A percentile compares a stretch with the other conserved stretches of the same genome.
Conservation (phyloP, 768 basidiomycete genomes). For the Daedaleopsis nitida region DNA sequence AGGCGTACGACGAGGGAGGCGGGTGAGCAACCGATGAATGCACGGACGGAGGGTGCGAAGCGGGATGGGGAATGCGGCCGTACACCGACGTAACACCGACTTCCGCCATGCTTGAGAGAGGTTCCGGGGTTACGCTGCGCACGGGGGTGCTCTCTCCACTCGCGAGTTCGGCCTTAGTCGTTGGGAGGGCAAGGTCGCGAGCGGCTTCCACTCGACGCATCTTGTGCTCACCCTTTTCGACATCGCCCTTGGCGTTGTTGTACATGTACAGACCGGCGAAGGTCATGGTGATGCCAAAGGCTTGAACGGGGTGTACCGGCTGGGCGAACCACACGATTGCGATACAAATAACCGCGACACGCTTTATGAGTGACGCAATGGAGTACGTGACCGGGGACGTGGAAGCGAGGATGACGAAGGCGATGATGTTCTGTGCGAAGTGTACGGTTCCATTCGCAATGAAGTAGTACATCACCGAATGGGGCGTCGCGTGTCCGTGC, state of each 20-base stretch:
- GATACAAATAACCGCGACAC: conserved; percentile 96
- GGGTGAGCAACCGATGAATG: conserved; percentile 2
- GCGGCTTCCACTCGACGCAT: conserved; percentile 76
- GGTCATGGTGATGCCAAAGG: conserved; percentile 85
- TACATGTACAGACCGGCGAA: conserved; percentile 95
- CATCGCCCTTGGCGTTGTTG: conserved; percentile 90
- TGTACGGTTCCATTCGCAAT: conserved; percentile 95
- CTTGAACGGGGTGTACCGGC: conserved; percentile 80
- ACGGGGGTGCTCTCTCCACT: conserved; percentile 38
- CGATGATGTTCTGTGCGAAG: conserved; percentile 96
- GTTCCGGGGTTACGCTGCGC: conserved; percentile 18
- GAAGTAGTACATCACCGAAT: conserved; percentile 79
- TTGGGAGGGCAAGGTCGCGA: conserved; percentile 68
- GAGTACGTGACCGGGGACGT: conserved; percentile 99
- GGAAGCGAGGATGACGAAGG: conserved; percentile 93
- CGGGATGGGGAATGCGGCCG: conserved; percentile 21
- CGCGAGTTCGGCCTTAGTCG: conserved; percentile 63
- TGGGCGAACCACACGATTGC: conserved; percentile 98
- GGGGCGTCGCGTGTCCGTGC: conserved; percentile 47
- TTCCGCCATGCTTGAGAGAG: conserved; percentile 14
- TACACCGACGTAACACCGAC: conserved; percentile 22
- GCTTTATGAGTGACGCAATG: conserved; percentile 96
- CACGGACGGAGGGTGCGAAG: not conserved
- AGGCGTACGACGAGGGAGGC: conserved; percentile 1
- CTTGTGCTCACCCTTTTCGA: conserved; percentile 91